Evolutionary conservation across 116 monocot genomes (phyloP), one percentile per base, ranked within the genome.

Genomic region (Thalassia testudinum): DNA sequence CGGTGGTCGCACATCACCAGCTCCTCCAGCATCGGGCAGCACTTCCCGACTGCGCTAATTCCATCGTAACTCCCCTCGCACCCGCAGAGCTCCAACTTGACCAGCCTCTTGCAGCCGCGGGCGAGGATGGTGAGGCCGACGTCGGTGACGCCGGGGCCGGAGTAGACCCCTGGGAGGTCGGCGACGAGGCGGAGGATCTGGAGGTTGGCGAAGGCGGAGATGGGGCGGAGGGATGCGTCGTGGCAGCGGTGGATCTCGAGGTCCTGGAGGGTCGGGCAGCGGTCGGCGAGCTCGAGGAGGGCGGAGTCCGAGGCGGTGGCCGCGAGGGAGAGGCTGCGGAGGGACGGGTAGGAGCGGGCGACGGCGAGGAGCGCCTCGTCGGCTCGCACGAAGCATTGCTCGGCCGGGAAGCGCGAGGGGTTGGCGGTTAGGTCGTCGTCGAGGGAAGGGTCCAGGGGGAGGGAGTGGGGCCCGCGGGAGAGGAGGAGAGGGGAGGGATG

Each of bases 61-160:
- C 95, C 95, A 29, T 88, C 95, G 21, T 85, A 95, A 62, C 88
- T 83, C 16, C 88, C 95, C 53, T 79, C 88, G 56, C 95, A 88
- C 14, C 85, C 71, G 30, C 60, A 44, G 17, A 95, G 76, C 66
- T 95, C 88, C 48, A 95, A 60, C 68, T 77, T 78, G 24, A 95
- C 95, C 12, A 95, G 57, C 30, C 95, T 63, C 74, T 67, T 78
- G 54, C 95, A 95, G 0, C 88, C 95, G 42, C 85, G 88, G 13
- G 88, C 95, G 5, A 95, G 67, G 2, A 95, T 85, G 3, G 95
- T 95, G 34, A 95, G 76, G 17, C 95, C 95, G 2, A 95, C 76
- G 54, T 95, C 95, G 14, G 74, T 81, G 17, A 88, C 72, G 0
- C 84, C 81, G 1, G 73, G 62, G 40, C 58, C 58, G 27, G 44